Evolutionary conservation across 2,329 filamentous ascomycete genomes (phyloP), one percentile per base, ranked within the genome.

Genomic region (Torrubiella hemipterigena): DNA sequence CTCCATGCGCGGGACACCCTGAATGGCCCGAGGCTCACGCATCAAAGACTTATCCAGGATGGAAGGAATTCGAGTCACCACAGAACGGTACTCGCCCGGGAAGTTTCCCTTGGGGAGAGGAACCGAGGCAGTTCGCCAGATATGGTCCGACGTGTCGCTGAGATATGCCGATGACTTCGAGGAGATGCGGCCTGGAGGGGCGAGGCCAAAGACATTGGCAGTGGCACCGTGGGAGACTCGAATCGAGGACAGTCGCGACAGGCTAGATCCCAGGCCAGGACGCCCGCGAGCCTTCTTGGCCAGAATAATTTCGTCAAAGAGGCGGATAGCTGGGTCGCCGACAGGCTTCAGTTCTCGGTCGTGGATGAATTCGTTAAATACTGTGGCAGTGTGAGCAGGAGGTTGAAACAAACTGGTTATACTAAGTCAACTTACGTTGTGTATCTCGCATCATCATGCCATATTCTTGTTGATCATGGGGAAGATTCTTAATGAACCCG

Each of bases 11-110:
- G 86, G 86, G n/a, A 86, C 77, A 21, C 87, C 87, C 52, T 93
- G 85, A 23, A 94, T 89, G 39, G 83, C 77, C 35, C 87, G 73
- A 18, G 87, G 87, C 56, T 95, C 87, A 52, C 85, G 84, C 85
- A 96, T 94, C 28, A 95, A 63, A 11, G 76, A 72, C 4, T 79
- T 71, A 46, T 98, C 91, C 8, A 98, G 68, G 48, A 83, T 87
- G 7, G 83, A 76, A 5, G 91, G 91, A 22, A 83, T 76, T 42
- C 75, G 60, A 10, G 73, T 74, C 32, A 74, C 62, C 11, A 75
- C 63, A 19, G 65, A 56, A 36, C 67, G 65, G 54, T 80, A 80
- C 42, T 77, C 71, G 35, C 72, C 71, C 0, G 68, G 61, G 40
- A 78, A 77, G 43, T 71, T 76, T 31, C 69, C 65, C 41, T 63